phyloP scores from a whole-genome alignment of 192 early-diverging fungal species.

The Coemansia sp. region DNA sequence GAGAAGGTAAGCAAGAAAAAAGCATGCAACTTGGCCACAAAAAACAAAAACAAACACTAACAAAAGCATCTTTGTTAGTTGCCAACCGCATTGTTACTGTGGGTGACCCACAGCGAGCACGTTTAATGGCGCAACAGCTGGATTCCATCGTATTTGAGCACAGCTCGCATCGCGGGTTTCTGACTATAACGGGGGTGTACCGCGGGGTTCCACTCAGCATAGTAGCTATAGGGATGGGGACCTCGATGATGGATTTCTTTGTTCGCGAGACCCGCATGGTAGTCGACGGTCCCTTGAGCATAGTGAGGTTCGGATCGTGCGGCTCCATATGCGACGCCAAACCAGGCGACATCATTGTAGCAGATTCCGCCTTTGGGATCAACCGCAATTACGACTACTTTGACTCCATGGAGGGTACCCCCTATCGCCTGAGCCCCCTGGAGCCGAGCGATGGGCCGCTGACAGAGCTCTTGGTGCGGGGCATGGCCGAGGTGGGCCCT shows the following conservation, averaged over 20 bases:
- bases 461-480: conserved; percentile 18
- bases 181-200: conserved; percentile 84
- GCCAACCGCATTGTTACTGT: conserved; percentile 88
- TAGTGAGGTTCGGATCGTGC: conserved; percentile 85
- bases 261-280: conserved; percentile 83
- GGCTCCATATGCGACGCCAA: conserved; percentile 63
- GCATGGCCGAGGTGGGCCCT: conserved; percentile 30
- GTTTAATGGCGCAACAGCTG: conserved; percentile 59
- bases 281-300: conserved; percentile 69
- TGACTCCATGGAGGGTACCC: conserved; percentile 33
- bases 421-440: conserved; percentile 68
- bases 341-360: conserved; percentile 70
- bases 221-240: conserved; percentile 84
- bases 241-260: conserved; percentile 89
- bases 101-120: conserved; percentile 76
- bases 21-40: background rate
- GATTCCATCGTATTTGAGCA: conserved; percentile 59
- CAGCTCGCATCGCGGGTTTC: conserved; percentile 72
- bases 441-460: conserved; percentile 60
- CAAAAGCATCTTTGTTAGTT: conserved; percentile 31
- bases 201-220: conserved; percentile 72
- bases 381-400: conserved; percentile 78
- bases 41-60: background rate
- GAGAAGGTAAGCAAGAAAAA: conserved; percentile 49
- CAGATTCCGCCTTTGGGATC: conserved; percentile 62